Evolutionary conservation across 805 yeast genomes (phyloP).

Genomic region (Jamesozyma gamospora): DNA sequence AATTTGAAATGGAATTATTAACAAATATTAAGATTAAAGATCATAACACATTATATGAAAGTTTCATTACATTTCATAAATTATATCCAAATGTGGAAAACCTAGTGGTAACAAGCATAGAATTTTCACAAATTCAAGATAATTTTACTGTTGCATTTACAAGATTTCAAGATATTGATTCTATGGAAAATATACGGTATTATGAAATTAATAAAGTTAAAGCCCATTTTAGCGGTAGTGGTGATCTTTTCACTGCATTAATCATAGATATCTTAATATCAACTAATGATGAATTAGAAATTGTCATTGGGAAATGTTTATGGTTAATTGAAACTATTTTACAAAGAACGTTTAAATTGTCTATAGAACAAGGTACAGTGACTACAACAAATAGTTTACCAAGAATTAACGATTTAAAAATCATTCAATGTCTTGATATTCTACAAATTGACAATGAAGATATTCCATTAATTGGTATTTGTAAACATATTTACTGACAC

Average conservation of each 20-base stretch:
- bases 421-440: slow-evolving; percentile 35
- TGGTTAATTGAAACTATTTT: slow-evolving; percentile 35
- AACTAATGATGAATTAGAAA: slow-evolving; percentile 3
- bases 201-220: slow-evolving; percentile 30
- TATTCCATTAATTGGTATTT: not conserved
- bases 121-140: slow-evolving; percentile 6
- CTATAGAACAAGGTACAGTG: slow-evolving; percentile 9
- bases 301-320: slow-evolving; percentile 34
- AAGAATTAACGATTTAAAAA: slow-evolving; percentile 34
- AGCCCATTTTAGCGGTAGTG: slow-evolving; percentile 64
- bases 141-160: slow-evolving; percentile 4
- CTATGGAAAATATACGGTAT: not conserved
- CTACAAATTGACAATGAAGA: not conserved
- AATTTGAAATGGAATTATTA: slow-evolving; percentile 58
- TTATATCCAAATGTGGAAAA: slow-evolving; percentile 38
- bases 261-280: slow-evolving; percentile 41
- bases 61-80: slow-evolving; percentile 35
- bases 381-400: too few species aligned
- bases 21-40: slow-evolving; percentile 37
- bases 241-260: slow-evolving; percentile 61
- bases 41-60: slow-evolving; percentile 29
- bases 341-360: slow-evolving; percentile 29
- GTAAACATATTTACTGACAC: too few species aligned
- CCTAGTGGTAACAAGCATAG: slow-evolving; percentile 52
- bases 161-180: not conserved